Percentiles rank a stretch among this genome's conserved stretches.
These are phyloP conservation scores for Trametes villosa DNA, from an alignment of 768 basidiomycete genomes.

Conservation along the genomic window DNA sequence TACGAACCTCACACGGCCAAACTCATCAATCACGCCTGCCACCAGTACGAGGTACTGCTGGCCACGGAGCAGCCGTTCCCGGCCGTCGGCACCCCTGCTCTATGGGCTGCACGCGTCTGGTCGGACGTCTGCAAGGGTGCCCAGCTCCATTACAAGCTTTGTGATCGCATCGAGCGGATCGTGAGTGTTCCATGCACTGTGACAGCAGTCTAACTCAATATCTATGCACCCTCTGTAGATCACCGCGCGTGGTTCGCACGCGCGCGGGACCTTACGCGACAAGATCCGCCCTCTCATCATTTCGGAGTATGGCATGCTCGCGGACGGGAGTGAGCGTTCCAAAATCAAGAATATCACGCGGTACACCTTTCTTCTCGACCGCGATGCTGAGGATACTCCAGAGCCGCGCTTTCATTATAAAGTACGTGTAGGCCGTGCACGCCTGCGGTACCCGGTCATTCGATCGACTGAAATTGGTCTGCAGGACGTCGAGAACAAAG, in stretches of 20 bases:
- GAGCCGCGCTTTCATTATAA: slow-evolving; percentile 3
- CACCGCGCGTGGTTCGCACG: not conserved
- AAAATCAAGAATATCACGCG: not conserved
- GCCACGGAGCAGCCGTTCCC: slow-evolving; percentile 4
- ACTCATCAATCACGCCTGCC: slow-evolving; percentile 1
- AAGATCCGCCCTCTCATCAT: not conserved
- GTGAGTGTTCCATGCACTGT: not conserved
- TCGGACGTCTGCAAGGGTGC: not conserved
- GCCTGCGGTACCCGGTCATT: not conserved
- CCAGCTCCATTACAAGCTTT: not conserved
- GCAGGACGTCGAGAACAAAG: not conserved
- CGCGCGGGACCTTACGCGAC: not conserved
- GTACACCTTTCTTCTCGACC: not conserved
- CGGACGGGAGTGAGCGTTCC: not conserved
- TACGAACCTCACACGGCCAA: not conserved
- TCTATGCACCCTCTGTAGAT: not conserved
- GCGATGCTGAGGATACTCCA: not conserved
- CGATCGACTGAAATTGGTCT: not conserved
- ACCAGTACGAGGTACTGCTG: not conserved
- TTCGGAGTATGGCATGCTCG: not conserved
- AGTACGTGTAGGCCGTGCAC: not conserved
- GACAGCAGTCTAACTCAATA: not conserved
- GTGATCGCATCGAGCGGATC: not conserved
- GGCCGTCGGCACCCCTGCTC: not conserved
- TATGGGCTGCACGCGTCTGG: slow-evolving; percentile 5